Base-by-base conservation (phyloP, 23 red algal species). In the Agarophyton chilense region DNA sequence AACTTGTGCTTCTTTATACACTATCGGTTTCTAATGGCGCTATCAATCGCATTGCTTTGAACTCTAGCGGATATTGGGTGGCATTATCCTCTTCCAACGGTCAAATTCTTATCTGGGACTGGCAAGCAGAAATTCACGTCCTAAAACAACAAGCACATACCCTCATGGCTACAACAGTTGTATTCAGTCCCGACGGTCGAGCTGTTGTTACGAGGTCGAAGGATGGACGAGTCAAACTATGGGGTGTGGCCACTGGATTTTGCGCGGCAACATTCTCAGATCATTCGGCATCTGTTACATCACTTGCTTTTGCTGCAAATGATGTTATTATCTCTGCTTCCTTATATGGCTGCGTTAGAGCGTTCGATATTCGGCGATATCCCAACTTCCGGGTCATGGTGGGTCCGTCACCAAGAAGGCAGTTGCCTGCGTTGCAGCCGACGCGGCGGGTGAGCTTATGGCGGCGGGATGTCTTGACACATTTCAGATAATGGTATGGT, bases 51-150 rank as follows among this genome's bases (percentile, higher is more conserved):
- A 75, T 92, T 38, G 66, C 26, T n/a, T 87, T 98, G 25, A 93
- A 86, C 43, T 35, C 89, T 26, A 78, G 52, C 22, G 96, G 96
- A 29, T 93, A 95, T 45, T 98, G 96, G 96, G 55, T 98, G 13
- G 96, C 89, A 16, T 12, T 95, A 28, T 83, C 91, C n/a, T 94
- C 91, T 14, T 66, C 93, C 8, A 49, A 68, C 3, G 92, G 92
- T 24, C 88, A 93, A 44, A 79, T 98, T 34, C 51, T 95, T 5
- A 89, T 98, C 26, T 98, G 96, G 96, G 96, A 98, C 47, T 98
- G 96, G 96, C 72, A 85, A 29, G 86, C 92, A 44, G 96, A 98
- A 75, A 94, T 89, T 6, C 92, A 98, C 73, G 84, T 98, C 39
- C 87, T 98, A 44, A 98, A 98, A 66, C 96, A 95, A 71, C 92